Percentiles rank a stretch among this genome's conserved stretches.
These are phyloP conservation scores for Schizophyllum commune DNA, from an alignment of 1,284 basidiomycete species.

Conservation along the genomic window DNA sequence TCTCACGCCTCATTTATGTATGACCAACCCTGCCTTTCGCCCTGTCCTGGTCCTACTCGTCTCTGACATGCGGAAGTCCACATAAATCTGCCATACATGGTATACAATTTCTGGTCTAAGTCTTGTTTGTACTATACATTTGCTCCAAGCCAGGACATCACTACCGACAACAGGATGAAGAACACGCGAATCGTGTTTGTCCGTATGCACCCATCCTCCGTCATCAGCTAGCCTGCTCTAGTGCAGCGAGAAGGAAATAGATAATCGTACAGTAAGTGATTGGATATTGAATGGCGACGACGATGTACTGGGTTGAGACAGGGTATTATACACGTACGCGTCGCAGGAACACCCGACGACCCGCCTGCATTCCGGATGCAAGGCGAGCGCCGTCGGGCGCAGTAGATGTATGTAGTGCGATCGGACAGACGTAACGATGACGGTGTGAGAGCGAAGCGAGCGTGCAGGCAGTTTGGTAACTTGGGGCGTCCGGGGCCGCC, in stretches of 20 bases:
- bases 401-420: too few relatives aligned
- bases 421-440: too few relatives aligned
- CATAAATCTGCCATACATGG: neutral
- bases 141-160: neutral
- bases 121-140: neutral
- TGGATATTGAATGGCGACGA: neutral
- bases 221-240: neutral
- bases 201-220: neutral
- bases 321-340: neutral
- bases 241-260: neutral
- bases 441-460: neutral
- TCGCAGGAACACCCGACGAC: neutral
- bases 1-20: neutral
- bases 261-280: neutral
- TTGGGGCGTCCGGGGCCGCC: too few relatives aligned
- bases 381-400: neutral
- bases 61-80: too few relatives aligned
- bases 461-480: neutral
- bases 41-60: too few relatives aligned
- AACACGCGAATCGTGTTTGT: neutral
- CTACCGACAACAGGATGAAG: neutral
- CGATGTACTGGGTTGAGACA: neutral
- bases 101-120: neutral
- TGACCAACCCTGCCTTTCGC: neutral
- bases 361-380: neutral